Evolutionary conservation across 768 basidiomycete genomes (phyloP), one percentile per base, ranked within the genome.

Genomic region (Panellus pusillus): DNA sequence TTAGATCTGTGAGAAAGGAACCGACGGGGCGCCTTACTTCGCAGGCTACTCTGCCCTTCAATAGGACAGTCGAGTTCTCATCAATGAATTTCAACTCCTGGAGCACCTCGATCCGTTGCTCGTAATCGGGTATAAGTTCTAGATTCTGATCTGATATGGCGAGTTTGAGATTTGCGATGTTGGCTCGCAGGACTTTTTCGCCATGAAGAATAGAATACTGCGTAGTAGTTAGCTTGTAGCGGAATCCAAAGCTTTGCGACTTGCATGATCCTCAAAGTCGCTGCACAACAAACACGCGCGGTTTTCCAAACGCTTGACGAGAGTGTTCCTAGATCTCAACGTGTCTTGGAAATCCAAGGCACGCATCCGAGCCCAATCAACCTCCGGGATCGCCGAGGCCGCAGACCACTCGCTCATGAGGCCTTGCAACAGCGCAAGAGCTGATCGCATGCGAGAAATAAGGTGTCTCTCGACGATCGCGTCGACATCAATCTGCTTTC

Each of bases 31-130:
- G 52, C 66, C 72, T 47, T 54, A 94, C 95, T 78, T 99, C 97
- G 75, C 97, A 99, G 29, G 97, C 97, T 14, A 99, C 97, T 44
- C 97, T 84, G 15, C 97, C 97, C 68, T 99, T 99, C 45, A 99
- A 79, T 28, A 92, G 79, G 3, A 99, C 94, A 0, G 96, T 99
- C 29, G 92, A 89, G 62, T 98, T 93, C 54, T 95, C 91, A 66
- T 98, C 89, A 63, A 99, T 91, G 67, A 98, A 97, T 58, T 90
- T 86, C 19, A 99, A 79, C 41, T 91, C 90, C 63, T 93, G 87
- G 39, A 99, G 77, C 4, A 98, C 96, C 37, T 82, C 86, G 31
- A 98, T 86, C 24, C 96, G 79, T 65, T 95, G 93, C 67, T 98
- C 93, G 69, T 98, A 99, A 67, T 99, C 97, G 6, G 97, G 97